These are phyloP conservation scores for Phoma sp. DNA, from an alignment of 2,329 filamentous ascomycete species.

Conservation along the genomic window DNA sequence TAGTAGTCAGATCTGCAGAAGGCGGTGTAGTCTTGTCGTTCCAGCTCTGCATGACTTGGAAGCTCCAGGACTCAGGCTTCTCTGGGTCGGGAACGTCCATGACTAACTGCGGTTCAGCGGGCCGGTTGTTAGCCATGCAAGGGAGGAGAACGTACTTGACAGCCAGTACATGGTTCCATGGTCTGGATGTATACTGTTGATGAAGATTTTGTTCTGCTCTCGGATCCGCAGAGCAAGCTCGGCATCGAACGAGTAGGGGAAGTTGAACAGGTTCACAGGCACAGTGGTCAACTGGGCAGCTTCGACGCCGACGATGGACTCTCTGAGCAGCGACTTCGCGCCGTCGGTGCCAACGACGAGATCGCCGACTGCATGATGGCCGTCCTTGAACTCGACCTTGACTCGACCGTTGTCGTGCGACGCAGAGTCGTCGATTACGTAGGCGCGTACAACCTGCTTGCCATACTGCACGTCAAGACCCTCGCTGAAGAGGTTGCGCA, in stretches of 20 bases:
- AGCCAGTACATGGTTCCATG: constrained; percentile 34
- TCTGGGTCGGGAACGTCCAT: constrained; percentile 39
- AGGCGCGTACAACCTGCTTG: constrained; percentile 20
- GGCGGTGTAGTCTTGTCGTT: constrained; percentile 22
- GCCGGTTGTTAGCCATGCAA: constrained; percentile 3
- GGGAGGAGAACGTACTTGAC: constrained; percentile 24
- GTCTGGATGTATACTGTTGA: constrained; percentile 32
- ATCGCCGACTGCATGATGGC: constrained; percentile 23
- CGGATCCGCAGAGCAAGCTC: constrained; percentile 24
- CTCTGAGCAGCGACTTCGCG: constrained; percentile 23
- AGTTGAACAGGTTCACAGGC: constrained; percentile 34
- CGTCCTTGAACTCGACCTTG: constrained; percentile 29
- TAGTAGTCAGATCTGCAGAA: constrained; percentile 20
- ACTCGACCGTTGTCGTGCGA: constrained; percentile 21
- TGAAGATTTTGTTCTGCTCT: constrained; percentile 26
- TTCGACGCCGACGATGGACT: constrained; percentile 24
- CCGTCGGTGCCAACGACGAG: constrained; percentile 32
- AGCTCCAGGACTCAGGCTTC: constrained; percentile 40
- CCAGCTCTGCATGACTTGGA: constrained; percentile 39
- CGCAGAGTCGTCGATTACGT: constrained; percentile 11
- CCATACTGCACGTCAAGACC: constrained; percentile 31
- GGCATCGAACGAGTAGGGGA: constrained; percentile 21
- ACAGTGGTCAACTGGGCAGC: constrained; percentile 24
- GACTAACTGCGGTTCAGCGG: constrained; percentile 23
- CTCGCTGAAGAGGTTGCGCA: constrained; percentile 31